A percentile compares a stretch with the other conserved stretches of the same genome.
Conservation (phyloP, 257 asterid genomes). For the Plantago ovata region DNA sequence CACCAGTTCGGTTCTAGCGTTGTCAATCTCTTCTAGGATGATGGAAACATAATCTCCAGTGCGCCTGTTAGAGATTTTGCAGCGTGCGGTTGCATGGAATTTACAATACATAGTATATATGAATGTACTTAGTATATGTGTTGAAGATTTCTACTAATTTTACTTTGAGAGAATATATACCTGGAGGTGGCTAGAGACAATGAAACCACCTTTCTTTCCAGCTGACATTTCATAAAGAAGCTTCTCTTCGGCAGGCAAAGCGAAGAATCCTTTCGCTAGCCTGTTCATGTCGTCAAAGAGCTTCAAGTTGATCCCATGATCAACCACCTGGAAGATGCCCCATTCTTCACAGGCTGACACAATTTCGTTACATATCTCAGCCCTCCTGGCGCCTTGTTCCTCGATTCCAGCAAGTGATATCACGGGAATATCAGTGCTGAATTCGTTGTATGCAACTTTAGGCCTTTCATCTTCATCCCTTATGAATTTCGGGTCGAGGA, state of each 20-base stretch:
- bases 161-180: conserved; percentile 26
- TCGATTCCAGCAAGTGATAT: conserved; percentile 66
- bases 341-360: conserved; percentile 80
- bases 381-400: conserved; percentile 28
- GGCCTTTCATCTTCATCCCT: conserved; percentile 94
- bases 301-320: conserved; percentile 56
- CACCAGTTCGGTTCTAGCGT: too few species aligned
- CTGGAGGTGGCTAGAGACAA: conserved; percentile 82
- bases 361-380: conserved; percentile 47
- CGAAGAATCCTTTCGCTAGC: conserved; percentile 55
- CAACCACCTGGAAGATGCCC: conserved; percentile 85
- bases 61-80: too few species aligned
- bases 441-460: conserved; percentile 59
- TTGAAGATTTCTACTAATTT: too few species aligned
- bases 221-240: conserved; percentile 75
- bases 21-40: too few species aligned
- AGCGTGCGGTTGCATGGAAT: too few species aligned
- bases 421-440: conserved; percentile 80
- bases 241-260: conserved; percentile 52
- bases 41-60: too few species aligned
- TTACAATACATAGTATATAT: neutral
- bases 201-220: conserved; percentile 83
- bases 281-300: conserved; percentile 46
- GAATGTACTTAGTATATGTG: neutral
- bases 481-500: conserved; percentile 42